Evolutionary conservation across 352 stramenopile genomes (phyloP), one percentile per base, ranked within the genome.

Genomic region (Globisporangium paroecandrum): DNA sequence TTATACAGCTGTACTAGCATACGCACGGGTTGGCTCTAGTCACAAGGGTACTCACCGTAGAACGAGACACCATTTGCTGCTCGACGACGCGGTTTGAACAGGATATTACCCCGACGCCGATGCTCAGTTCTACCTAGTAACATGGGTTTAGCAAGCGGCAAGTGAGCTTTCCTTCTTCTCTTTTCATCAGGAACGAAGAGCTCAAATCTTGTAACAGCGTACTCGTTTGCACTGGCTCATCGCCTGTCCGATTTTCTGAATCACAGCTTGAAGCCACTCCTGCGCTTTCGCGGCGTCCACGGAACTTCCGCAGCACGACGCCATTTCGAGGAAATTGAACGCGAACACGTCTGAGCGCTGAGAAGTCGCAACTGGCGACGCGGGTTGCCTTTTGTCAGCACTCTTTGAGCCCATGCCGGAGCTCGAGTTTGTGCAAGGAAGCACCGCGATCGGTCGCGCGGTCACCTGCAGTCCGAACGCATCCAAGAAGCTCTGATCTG

Each of bases 301-400:
- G 34, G 75, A 61, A 8, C 64, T 73, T 18, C 79, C 77, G 55
- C 82, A 92, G 49, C 82, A 92, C 3, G 82, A 56, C 27, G 82
- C 82, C 84, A 92, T 92, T 69, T 92, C 84, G 49, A 90, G 51
- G 41, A 73, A 92, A 68, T 69, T 90, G 62, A 91, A 90, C 1
- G 73, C 66, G 8, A 76, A 64, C 22, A 79, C 64, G 20, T 73
- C 74, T 36, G 29, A 12, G 4, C 32, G 25, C 3, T 25, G 27
- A 6, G 54, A 32, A 38, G n/a, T 53, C 29, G 29, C 29, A 24
- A 29, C 55, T 22, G 25, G 20, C 32, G 18, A 29, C 13, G 62
- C 4, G 32, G 62, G 3, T 47, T 62, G 36, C 20, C 34, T 34
- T 29, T 18, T 38, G 41, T 62, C 29, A 46, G 57, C 69, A 72